Evolutionary conservation across 1,284 basidiomycete species (phyloP).

Genomic region (Anthracocystis walkeri): DNA sequence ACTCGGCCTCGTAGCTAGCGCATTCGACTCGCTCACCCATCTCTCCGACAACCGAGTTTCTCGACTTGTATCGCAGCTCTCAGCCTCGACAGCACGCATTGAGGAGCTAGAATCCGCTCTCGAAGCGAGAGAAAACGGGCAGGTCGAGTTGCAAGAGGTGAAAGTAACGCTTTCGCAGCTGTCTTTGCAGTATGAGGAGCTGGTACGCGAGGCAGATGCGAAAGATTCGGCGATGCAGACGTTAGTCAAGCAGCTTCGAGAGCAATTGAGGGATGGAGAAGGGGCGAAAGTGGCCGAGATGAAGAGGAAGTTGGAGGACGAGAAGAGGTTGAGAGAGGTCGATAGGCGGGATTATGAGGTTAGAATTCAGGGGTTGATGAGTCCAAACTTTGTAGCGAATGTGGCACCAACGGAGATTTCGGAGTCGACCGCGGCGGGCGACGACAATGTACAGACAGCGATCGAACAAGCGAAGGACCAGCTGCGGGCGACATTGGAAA

Average conservation of each 20-base stretch:
- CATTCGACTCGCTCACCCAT: conserved; percentile 21
- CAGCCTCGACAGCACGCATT: conserved; percentile 17
- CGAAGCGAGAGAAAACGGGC: conserved; percentile 11
- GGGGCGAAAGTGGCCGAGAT: conserved; percentile 4
- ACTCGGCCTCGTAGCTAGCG: conserved; percentile 9
- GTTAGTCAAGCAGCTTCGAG: conserved; percentile 19
- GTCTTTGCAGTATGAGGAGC: conserved; percentile 19
- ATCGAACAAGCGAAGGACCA: conserved; percentile 28
- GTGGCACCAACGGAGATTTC: background rate
- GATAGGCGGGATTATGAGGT: conserved; percentile 42
- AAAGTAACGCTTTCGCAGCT: conserved; percentile 13
- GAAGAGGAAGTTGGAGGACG: conserved; percentile 26
- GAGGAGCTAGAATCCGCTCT: conserved; percentile 24
- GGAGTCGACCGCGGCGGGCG: background rate
- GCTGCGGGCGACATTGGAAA: conserved; percentile 25
- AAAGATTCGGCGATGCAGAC: conserved; percentile 18
- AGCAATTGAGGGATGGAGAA: background rate
- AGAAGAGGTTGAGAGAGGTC: conserved; percentile 24
- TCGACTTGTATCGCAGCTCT: conserved; percentile 23
- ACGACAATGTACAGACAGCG: background rate
- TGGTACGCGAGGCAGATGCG: conserved; percentile 20
- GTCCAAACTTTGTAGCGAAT: background rate
- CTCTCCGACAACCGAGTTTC: conserved; percentile 22
- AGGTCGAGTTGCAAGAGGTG: conserved; percentile 18
- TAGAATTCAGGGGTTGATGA: conserved; percentile 22